These are phyloP conservation scores for Penicillium janthinellum DNA, from an alignment of 2,329 filamentous ascomycete genomes.

Conservation along the genomic window DNA sequence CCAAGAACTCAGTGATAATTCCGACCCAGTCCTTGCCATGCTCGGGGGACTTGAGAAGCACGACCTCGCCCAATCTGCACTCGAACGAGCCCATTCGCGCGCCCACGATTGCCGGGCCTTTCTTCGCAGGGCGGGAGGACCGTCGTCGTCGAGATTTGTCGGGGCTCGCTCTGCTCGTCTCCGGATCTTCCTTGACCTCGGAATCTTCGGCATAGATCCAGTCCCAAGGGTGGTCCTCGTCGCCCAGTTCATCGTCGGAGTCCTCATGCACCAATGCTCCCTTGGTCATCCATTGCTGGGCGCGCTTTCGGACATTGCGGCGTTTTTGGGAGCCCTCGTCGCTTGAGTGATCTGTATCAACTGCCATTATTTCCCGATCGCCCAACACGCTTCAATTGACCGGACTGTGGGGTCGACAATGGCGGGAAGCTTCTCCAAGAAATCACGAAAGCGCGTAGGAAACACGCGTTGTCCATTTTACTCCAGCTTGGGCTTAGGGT, in stretches of 20 bases:
- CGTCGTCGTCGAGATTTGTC: constrained; percentile 32
- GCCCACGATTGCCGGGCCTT: constrained; percentile 65
- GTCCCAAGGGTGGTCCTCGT: constrained; percentile 73
- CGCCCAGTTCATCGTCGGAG: constrained; percentile 83
- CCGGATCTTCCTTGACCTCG: constrained; percentile 24
- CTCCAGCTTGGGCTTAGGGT: constrained; percentile 31
- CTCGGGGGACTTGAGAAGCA: constrained; percentile 85
- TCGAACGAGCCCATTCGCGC: constrained; percentile 80
- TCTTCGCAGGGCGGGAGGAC: constrained; percentile 31
- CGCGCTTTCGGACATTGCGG: constrained; percentile 37
- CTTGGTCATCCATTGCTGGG: constrained; percentile 55
- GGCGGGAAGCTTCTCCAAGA: constrained; percentile 10
- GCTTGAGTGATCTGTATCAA: constrained; percentile 17
- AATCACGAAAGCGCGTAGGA: constrained; percentile 24
- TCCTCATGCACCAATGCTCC: constrained; percentile 72
- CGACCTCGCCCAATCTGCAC: constrained; percentile 78
- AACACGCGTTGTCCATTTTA: constrained; percentile 39
- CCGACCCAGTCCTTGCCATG: constrained; percentile 89
- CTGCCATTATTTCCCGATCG: constrained; percentile 21
- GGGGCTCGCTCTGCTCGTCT: constrained; percentile 7
- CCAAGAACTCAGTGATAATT: constrained; percentile 78
- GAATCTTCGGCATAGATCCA: constrained; percentile 65
- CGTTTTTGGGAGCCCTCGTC: constrained; percentile 17
- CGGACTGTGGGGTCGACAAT: constrained; percentile 1
- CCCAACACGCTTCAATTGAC: neutral